A percentile compares a stretch with the other conserved stretches of the same genome.
These are phyloP conservation scores for Ulota crispa DNA, from an alignment of 225 moss, liverwort and hornwort species.

Conservation along the genomic window DNA sequence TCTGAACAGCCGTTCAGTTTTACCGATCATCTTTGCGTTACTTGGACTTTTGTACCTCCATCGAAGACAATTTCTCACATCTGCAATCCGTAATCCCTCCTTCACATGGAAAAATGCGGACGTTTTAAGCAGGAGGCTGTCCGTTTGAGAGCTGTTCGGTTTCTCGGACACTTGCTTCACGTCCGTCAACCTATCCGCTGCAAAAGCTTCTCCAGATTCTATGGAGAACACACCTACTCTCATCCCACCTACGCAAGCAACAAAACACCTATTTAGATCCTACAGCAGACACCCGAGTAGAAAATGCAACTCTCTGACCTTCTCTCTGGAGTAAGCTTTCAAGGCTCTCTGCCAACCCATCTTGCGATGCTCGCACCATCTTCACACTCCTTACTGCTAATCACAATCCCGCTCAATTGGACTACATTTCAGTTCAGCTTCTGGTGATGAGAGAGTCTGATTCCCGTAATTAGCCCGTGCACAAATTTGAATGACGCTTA, in stretches of 20 bases:
- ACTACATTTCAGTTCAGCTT: not conserved
- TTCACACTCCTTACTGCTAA: not conserved
- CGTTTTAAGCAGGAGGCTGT: conserved; percentile 29
- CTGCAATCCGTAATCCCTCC: conserved; percentile 88
- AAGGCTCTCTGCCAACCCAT: not conserved
- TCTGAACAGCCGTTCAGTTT: not conserved
- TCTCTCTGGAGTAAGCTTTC: not conserved
- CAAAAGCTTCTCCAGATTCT: conserved; percentile 57
- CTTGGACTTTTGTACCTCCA: not conserved
- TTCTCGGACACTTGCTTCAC: conserved; percentile 32
- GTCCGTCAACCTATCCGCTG: conserved; percentile 52
- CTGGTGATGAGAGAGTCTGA: not conserved
- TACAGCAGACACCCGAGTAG: too few relatives aligned
- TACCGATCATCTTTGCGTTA: not conserved
- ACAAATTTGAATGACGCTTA: not conserved
- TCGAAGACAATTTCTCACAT: conserved; percentile 26
- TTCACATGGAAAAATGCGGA: conserved; percentile 51
- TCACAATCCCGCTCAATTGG: not conserved
- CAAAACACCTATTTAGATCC: not conserved
- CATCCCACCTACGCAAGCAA: conserved; percentile 70
- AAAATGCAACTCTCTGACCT: not conserved
- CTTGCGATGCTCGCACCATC: not conserved
- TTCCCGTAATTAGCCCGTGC: not conserved
- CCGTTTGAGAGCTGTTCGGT: conserved; percentile 5
- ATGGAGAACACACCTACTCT: conserved; percentile 76